Evolutionary conservation across 768 basidiomycete genomes (phyloP).

Genomic region (Sistotremastrum suecicum): DNA sequence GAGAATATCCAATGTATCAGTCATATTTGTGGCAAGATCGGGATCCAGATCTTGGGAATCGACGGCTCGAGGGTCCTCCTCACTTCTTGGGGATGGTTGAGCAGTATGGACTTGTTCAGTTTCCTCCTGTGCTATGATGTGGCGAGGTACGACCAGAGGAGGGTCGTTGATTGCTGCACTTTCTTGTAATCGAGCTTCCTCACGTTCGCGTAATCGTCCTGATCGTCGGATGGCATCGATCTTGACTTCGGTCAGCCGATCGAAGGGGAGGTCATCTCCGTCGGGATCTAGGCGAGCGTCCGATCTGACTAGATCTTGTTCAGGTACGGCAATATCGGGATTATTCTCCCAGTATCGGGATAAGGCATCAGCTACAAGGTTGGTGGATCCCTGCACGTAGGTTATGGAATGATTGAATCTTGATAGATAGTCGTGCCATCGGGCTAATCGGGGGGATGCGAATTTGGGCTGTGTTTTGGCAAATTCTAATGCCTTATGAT

Average conservation of each 20-base stretch:
- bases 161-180: neutral
- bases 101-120: neutral
- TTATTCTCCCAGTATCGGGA: constrained; percentile 19
- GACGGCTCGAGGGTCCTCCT: too few relatives aligned
- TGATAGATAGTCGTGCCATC: constrained; percentile 6
- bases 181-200: neutral
- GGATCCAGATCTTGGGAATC: too few relatives aligned
- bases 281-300: constrained; percentile 6
- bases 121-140: neutral
- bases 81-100: too few relatives aligned
- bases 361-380: constrained; percentile 18
- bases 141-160: neutral
- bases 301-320: neutral
- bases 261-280: constrained; percentile 1
- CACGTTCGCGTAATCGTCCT: neutral
- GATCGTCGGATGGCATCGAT: neutral
- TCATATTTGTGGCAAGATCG: too few relatives aligned
- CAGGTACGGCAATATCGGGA: too few relatives aligned
- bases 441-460: constrained; percentile 9
- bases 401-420: constrained; percentile 4
- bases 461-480: constrained; percentile 12
- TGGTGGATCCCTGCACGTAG: constrained; percentile 4
- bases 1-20: constrained; percentile 5
- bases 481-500: constrained; percentile 14
- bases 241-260: neutral